Base-by-base conservation (phyloP, 768 basidiomycete genomes). In the Mycena pura region DNA sequence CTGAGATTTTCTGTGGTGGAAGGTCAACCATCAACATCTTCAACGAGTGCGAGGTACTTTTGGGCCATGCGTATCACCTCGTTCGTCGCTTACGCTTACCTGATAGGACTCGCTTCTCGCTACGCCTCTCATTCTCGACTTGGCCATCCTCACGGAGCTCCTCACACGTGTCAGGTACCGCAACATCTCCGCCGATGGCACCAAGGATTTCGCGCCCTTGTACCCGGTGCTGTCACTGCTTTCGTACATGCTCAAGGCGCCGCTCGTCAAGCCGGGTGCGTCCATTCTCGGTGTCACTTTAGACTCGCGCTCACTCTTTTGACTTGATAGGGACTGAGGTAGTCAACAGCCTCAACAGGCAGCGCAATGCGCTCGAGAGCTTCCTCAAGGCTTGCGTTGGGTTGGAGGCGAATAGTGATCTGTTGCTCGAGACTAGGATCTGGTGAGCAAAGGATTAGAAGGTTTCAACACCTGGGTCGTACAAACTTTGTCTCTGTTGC, bases 241-340 rank as follows among this genome's bases (percentile, higher is more conserved):
- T 55, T 92, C 89, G 40, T 98, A 96, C 84, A 96, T 98, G 95
- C 88, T 96, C 79, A 97, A 97, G 84, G 95, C 95, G 0, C 94
- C 95, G n/a, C 86, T 96, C 71, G 95, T 96, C 78, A 96, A 96
- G 82, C 93, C 92, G 68, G 92, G 88, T 84, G 69, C 59, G 81
- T 67, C 3, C 44, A 19, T 24, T 40, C 27, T 21, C 24, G 19
- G 4, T 9, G 17, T 24, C 25, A 36, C 43, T 46, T 22, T 13
- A 24, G 17, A 15, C 32, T 6, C 34, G 9, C 32, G 45, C 13
- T 54, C 4, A 34, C 21, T 43, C 61, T 46, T 15, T 38, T 58
- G 7, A 55, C 36, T 38, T 57, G 6, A 40, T 10, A 78, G 91
- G 93, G 54, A 91, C 90, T 34, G 92, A 93, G 68, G 95, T 98